Evolutionary conservation across 495 filamentous ascomycete genomes (phyloP).

Genomic region (Penicillium subrubescens): DNA sequence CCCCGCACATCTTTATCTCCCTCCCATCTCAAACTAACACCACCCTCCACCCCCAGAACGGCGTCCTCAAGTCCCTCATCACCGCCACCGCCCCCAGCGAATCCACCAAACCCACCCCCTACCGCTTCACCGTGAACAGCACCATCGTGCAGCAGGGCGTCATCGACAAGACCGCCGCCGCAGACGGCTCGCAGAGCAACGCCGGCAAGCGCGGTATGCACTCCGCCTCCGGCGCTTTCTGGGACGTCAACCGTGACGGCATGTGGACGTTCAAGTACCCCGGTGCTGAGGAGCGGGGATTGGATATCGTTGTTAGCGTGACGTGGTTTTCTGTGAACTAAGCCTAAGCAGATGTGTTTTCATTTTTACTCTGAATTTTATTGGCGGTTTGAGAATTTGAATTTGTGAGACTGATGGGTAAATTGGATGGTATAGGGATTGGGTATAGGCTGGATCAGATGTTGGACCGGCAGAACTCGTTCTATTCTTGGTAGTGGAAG

Average conservation of each 20-base stretch:
- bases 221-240: slow-evolving; percentile 89
- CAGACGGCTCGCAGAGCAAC: slow-evolving; percentile 45
- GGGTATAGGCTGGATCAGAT: too few species aligned
- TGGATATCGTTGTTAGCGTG: slow-evolving; percentile 90
- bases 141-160: slow-evolving; percentile 90
- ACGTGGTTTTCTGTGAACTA: slow-evolving; percentile 74
- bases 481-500: neutral
- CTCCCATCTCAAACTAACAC: neutral
- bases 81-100: slow-evolving; percentile 69
- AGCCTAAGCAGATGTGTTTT: neutral
- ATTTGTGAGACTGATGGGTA: slow-evolving; percentile 4
- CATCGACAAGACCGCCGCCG: slow-evolving; percentile 46
- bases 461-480: neutral
- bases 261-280: slow-evolving; percentile 98
- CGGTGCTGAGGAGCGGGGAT: slow-evolving; percentile 75
- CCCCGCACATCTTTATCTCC: neutral
- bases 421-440: neutral
- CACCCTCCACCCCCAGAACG: slow-evolving; percentile 58
- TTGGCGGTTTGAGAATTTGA: neutral
- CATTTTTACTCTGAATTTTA: slow-evolving; percentile 15
- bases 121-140: slow-evolving; percentile 94
- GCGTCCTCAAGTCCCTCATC: slow-evolving; percentile 82
- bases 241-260: slow-evolving; percentile 96
- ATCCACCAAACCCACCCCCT: slow-evolving; percentile 52
- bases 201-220: slow-evolving; percentile 93